A percentile compares a stretch with the other conserved stretches of the same genome.
Conservation (phyloP, 805 yeast genomes). For the Schwanniomyces sp. region DNA sequence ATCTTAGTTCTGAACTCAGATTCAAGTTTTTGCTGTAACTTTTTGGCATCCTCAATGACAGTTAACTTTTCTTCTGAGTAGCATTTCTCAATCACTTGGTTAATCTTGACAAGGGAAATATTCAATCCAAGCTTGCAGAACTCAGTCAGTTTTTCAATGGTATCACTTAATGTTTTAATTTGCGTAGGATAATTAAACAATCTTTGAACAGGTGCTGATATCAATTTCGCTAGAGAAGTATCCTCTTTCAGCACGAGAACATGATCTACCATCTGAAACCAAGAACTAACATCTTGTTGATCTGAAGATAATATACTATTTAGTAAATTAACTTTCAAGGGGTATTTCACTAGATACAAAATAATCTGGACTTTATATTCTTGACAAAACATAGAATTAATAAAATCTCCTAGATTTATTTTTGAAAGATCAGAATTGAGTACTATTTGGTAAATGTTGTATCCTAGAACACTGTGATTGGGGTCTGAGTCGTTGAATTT, state of each 20-base stretch:
- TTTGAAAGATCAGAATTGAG: conserved; percentile 5
- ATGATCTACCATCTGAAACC: conserved; percentile 30
- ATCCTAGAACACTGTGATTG: neutral
- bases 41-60: conserved; percentile 12
- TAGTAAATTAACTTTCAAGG: conserved; percentile 7
- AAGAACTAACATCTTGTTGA: conserved; percentile 18
- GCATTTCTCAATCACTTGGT: conserved; percentile 14
- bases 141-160: conserved; percentile 4
- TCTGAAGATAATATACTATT: conserved; percentile 20
- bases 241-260: conserved; percentile 23
- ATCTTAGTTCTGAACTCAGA: conserved; percentile 1
- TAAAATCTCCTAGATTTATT: conserved; percentile 9
- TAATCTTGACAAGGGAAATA: conserved; percentile 18
- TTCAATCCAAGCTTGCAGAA: conserved; percentile 12
- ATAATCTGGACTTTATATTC: conserved; percentile 2
- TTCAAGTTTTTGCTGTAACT: conserved; percentile 8
- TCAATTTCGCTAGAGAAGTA: conserved; percentile 33
- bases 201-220: conserved; percentile 47
- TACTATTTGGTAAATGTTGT: conserved; percentile 5
- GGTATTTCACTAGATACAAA: conserved; percentile 6
- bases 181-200: conserved; percentile 33
- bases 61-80: conserved; percentile 8
- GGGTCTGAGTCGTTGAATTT: conserved; percentile 1
- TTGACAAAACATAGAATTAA: conserved; percentile 6
- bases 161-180: conserved; percentile 16